Percentiles rank a stretch among this genome's conserved stretches.
Conservation (phyloP, 1,284 basidiomycete species). For the Melampsora americana region DNA sequence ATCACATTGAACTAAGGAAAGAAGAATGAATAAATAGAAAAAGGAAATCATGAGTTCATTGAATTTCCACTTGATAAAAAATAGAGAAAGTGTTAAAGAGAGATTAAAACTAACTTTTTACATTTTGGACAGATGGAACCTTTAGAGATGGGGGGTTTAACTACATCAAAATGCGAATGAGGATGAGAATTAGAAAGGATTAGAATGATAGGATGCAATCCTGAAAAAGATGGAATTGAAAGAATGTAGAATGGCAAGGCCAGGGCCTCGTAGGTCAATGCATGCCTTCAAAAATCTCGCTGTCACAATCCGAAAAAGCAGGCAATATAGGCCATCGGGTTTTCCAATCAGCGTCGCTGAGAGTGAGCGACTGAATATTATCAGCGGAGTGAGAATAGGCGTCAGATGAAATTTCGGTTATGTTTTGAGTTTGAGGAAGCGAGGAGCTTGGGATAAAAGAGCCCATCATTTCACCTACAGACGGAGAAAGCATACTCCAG, state of each 20-base stretch:
- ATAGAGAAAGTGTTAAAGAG: too few species aligned
- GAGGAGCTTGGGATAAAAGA: conserved; percentile 33
- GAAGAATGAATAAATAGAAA: neutral
- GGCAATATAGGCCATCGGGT: conserved; percentile 23
- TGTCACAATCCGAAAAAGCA: conserved; percentile 17
- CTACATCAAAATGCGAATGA: too few species aligned
- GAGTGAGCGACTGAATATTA: neutral
- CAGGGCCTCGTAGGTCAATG: neutral
- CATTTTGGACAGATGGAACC: conserved; percentile 39
- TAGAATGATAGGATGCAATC: too few species aligned
- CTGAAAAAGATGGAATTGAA: too few species aligned
- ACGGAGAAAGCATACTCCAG: neutral
- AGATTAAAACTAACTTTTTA: conserved; percentile 15
- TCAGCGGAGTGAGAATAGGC: neutral
- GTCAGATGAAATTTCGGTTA: neutral
- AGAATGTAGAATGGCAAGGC: too few species aligned
- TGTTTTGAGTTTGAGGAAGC: neutral
- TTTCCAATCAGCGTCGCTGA: conserved; percentile 6
- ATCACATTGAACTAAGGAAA: conserved; percentile 34
- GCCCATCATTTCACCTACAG: conserved; percentile 34
- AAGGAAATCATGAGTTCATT: too few species aligned
- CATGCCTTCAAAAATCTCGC: conserved; percentile 38
- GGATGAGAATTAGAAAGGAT: neutral
- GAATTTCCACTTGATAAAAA: too few species aligned
- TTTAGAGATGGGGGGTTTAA: neutral